A percentile compares a stretch with the other conserved stretches of the same genome.
Conservation (phyloP, 352 stramenopile genomes). For the Globisporangium viniferum region DNA sequence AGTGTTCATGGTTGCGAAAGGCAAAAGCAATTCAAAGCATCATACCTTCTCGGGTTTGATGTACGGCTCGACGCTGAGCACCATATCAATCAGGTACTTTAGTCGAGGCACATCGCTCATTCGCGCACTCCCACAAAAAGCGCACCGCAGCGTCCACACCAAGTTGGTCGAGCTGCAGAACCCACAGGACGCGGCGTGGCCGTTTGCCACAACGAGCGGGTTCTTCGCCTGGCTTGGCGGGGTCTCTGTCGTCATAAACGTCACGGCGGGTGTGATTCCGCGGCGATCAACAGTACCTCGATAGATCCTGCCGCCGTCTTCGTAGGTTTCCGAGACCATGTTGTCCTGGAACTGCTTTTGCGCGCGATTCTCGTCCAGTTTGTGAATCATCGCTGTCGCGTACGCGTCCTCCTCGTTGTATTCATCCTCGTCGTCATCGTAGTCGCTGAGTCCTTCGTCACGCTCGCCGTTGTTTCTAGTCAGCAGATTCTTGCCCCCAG, state of each 20-base stretch:
- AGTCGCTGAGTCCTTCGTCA: background rate
- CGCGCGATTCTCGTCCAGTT: slow-evolving; percentile 10
- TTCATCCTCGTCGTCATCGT: background rate
- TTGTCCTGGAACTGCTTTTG: slow-evolving; percentile 29
- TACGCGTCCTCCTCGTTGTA: slow-evolving; percentile 12
- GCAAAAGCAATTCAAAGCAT: background rate
- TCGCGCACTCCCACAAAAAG: slow-evolving; percentile 65
- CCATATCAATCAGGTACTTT: slow-evolving; percentile 80
- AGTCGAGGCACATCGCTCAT: slow-evolving; percentile 71
- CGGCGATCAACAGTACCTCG: slow-evolving; percentile 45
- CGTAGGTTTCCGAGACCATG: slow-evolving; percentile 26
- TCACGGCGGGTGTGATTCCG: slow-evolving; percentile 63
- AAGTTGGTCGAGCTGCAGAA: slow-evolving; percentile 78
- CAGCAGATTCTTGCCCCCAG: background rate
- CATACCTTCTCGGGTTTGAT: slow-evolving; percentile 54
- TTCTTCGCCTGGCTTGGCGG: slow-evolving; percentile 56
- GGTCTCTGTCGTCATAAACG: slow-evolving; percentile 50
- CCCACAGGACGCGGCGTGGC: slow-evolving; percentile 40
- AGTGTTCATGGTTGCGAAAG: background rate
- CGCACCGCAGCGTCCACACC: slow-evolving; percentile 58
- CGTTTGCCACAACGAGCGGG: slow-evolving; percentile 19
- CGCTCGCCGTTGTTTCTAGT: slow-evolving; percentile 6
- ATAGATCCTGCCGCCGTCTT: slow-evolving; percentile 44
- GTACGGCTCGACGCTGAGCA: slow-evolving; percentile 61
- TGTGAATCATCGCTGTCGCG: slow-evolving; percentile 13